Percentiles rank a stretch among this genome's conserved stretches.
phyloP scores from a whole-genome alignment of 345 rosid species.

The Linum trigynum region DNA sequence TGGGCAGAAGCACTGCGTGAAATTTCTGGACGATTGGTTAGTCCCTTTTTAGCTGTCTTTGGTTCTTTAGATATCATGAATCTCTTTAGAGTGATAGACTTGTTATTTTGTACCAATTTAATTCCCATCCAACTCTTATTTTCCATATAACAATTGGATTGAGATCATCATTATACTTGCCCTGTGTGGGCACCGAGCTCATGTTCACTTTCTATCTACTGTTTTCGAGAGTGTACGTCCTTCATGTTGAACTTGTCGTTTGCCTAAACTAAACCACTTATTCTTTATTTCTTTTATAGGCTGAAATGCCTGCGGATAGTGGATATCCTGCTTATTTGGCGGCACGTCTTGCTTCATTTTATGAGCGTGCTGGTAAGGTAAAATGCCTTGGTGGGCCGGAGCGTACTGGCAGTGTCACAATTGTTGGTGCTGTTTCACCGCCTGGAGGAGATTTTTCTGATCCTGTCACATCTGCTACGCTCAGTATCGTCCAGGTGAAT shows the following conservation, averaged over 20 bases:
- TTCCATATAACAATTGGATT: too few species aligned
- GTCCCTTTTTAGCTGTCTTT: slow-evolving; percentile 5
- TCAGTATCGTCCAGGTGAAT: slow-evolving; percentile 94
- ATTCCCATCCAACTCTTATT: too few species aligned
- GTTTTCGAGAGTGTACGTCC: neutral
- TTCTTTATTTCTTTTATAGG: slow-evolving; percentile 41
- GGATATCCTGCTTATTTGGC: slow-evolving; percentile 99
- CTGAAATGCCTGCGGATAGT: slow-evolving; percentile 99
- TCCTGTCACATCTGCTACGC: slow-evolving; percentile 99
- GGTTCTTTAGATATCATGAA: too few species aligned
- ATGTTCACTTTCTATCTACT: neutral
- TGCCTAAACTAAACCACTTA: neutral
- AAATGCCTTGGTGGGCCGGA: slow-evolving; percentile 98
- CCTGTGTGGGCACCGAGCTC: too few species aligned
- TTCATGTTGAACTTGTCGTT: neutral
- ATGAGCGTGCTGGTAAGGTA: slow-evolving; percentile 99
- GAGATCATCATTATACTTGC: too few species aligned
- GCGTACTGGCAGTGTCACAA: slow-evolving; percentile 96
- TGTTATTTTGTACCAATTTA: too few species aligned
- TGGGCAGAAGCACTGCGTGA: slow-evolving; percentile 99
- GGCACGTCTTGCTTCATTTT: slow-evolving; percentile 95
- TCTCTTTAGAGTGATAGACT: too few species aligned
- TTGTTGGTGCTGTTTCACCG: slow-evolving; percentile 99
- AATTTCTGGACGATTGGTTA: slow-evolving; percentile 98
- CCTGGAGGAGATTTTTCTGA: slow-evolving; percentile 99